Percentiles rank a stretch among this genome's conserved stretches.
phyloP scores from a whole-genome alignment of 371 early-diverging fungal genomes.

The Ordospora colligata region DNA sequence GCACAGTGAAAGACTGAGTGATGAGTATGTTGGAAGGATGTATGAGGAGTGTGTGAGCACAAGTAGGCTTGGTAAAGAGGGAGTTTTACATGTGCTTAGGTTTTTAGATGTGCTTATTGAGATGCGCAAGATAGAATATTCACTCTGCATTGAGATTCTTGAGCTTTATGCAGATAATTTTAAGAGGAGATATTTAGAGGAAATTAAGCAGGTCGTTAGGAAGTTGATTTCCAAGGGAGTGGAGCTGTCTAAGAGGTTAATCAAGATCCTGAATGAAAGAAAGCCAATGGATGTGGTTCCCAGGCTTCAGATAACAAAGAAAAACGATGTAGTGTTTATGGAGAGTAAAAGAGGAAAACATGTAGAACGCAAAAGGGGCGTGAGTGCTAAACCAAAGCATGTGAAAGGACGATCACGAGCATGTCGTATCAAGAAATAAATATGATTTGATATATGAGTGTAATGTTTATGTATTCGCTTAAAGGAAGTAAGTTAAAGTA shows the following conservation, averaged over 20 bases:
- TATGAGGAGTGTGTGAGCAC: neutral
- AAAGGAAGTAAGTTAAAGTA: too few relatives aligned
- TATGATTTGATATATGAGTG: neutral
- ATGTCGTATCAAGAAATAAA: neutral
- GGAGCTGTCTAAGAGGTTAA: neutral
- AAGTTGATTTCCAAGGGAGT: neutral
- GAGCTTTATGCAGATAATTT: conserved; percentile 21
- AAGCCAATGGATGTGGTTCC: neutral
- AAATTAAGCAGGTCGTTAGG: neutral
- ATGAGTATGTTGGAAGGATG: neutral
- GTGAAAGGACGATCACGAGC: too few relatives aligned
- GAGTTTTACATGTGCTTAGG: conserved; percentile 5
- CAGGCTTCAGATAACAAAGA: conserved; percentile 3
- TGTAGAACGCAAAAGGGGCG: neutral
- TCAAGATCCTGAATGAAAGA: neutral
- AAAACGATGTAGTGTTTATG: neutral
- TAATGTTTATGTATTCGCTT: neutral
- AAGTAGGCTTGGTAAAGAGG: neutral
- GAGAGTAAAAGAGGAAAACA: neutral
- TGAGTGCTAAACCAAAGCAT: neutral
- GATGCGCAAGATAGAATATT: neutral
- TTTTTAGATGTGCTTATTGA: neutral
- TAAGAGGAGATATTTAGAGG: conserved; percentile 11
- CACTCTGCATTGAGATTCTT: neutral
- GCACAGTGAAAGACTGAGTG: neutral